Conservation (phyloP, 2,329 filamentous ascomycete genomes). For the Westerdykella aurantiaca region DNA sequence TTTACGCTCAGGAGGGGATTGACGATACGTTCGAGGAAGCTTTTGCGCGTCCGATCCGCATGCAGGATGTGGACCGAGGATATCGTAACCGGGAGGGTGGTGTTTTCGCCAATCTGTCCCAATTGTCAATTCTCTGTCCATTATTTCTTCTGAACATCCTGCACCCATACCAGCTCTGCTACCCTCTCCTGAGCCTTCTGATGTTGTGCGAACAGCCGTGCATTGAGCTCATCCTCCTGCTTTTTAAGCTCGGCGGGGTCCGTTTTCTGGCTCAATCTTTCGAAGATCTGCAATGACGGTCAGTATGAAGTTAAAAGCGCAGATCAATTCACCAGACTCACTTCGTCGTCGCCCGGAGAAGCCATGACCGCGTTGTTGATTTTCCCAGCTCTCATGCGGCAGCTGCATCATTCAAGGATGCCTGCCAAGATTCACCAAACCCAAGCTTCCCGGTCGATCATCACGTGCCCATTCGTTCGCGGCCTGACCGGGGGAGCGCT, state of each 20-base stretch:
- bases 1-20: constrained; percentile 68
- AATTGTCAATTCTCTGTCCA: neutral
- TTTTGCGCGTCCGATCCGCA: constrained; percentile 72
- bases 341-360: constrained; percentile 44
- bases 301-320: constrained; percentile 4
- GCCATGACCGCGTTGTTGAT: constrained; percentile 28
- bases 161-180: constrained; percentile 54
- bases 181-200: constrained; percentile 59
- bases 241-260: constrained; percentile 56
- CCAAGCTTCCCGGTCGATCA: no score
- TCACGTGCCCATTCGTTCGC: no score
- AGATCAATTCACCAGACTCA: constrained; percentile 21
- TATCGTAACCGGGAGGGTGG: constrained; percentile 80
- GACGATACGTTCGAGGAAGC: constrained; percentile 78
- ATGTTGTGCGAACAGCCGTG: constrained; percentile 53
- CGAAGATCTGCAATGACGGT: constrained; percentile 49
- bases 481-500: no score
- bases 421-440: neutral
- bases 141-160: neutral
- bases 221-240: constrained; percentile 55
- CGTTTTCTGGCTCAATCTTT: constrained; percentile 52
- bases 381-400: neutral
- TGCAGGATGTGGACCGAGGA: constrained; percentile 79
- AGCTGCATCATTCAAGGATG: neutral
- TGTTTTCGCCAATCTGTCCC: constrained; percentile 68